A percentile compares a stretch with the other conserved stretches of the same genome.
Conservation (phyloP, 257 asterid species). For the Solanum gandarillasii region DNA sequence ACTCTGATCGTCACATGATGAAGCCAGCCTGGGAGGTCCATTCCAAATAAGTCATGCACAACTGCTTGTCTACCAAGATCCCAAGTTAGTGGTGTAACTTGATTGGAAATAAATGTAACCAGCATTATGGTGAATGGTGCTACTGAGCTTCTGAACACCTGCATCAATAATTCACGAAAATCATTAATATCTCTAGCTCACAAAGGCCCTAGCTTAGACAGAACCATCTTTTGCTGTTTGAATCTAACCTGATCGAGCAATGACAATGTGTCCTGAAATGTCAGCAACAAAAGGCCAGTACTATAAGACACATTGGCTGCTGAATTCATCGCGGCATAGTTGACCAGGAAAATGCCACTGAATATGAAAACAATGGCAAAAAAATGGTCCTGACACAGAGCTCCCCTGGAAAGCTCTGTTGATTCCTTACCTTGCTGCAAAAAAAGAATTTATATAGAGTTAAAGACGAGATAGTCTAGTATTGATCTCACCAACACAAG, state of each 20-base stretch:
- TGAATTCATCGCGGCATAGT: slow-evolving; percentile 52
- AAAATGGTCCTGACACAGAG: slow-evolving; percentile 71
- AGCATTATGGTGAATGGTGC: slow-evolving; percentile 48
- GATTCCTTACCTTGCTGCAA: slow-evolving; percentile 58
- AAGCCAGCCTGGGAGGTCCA: slow-evolving; percentile 90
- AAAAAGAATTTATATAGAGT: not conserved
- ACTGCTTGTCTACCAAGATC: slow-evolving; percentile 58
- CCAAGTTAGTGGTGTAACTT: slow-evolving; percentile 71
- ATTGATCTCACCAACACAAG: not conserved
- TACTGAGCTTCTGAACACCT: slow-evolving; percentile 66
- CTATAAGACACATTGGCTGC: slow-evolving; percentile 62
- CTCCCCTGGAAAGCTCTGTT: slow-evolving; percentile 34
- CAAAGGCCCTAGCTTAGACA: not conserved
- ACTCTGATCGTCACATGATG: slow-evolving; percentile 82
- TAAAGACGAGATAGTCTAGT: not conserved
- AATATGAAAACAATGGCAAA: slow-evolving; percentile 65
- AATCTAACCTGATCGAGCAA: slow-evolving; percentile 79
- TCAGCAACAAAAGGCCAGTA: slow-evolving; percentile 56
- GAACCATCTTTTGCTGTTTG: not conserved
- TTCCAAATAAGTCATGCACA: slow-evolving; percentile 42
- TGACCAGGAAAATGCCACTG: slow-evolving; percentile 77
- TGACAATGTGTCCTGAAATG: slow-evolving; percentile 78
- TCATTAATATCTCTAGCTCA: not conserved
- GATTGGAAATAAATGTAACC: slow-evolving; percentile 58
- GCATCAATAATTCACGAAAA: slow-evolving; percentile 20